Evolutionary conservation across 331 rosid species (phyloP), one percentile per base, ranked within the genome.

Genomic region (Quercus lobata): DNA sequence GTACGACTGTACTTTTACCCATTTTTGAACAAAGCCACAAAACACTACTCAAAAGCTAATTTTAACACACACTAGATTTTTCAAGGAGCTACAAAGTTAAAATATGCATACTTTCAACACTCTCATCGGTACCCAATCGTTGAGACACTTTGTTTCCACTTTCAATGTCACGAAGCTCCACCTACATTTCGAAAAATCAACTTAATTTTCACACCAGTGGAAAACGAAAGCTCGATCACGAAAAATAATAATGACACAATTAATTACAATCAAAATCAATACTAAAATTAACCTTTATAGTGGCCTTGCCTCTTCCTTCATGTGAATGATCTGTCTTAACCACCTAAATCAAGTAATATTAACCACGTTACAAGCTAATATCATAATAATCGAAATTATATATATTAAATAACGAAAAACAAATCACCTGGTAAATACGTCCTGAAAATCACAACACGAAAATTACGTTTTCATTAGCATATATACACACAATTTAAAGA

Each of bases 291-390:
- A 95, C 98, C 98, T 95, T 95, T 57, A 93, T 87, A 4, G 91
- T 89, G 75, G 99, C 99, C 87, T 95, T 95, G 73, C 99, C 99
- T 86, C 99, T 88, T 84, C 99, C 99, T 91, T 95, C 99, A 61
- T 93, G 98, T 76, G 97, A 89, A 78, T 93, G 99, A 0, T 95
- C 99, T 1, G 88, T 97, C 91, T 84, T 95, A 57, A 92, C 68
- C 76, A 95, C 99, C 98, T 94, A 80, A 55, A 53, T 57, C 70
- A 69, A 37, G 77, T 24, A 44, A 12, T 57, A 12, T 57, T 12
- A 79, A 79, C 19, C 81, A 69, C 53, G 71, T 70, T 7, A 11
- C 2, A 70, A n/a, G 30, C 73, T 53, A 63, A 12, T 68, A 41
- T 15, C 35, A 54, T 29, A 77, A 73, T 37, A 75, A 30, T 60